Conservation (phyloP, 495 filamentous ascomycete species). For the Aspergillus hancockii region DNA sequence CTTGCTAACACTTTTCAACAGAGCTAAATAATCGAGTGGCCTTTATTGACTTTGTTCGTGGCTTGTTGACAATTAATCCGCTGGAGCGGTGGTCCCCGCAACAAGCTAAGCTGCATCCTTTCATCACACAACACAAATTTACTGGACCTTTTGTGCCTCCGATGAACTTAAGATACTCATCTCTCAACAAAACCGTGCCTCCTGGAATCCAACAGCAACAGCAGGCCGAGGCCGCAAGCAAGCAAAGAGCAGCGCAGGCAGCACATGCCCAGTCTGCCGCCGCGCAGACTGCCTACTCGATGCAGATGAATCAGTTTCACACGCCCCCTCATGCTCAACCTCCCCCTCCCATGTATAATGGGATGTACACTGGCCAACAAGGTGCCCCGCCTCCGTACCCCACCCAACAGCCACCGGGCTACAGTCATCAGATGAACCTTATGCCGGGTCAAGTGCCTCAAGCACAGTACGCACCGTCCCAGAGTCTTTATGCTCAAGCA, state of each 20-base stretch:
- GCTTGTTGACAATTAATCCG: conserved; percentile 90
- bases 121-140: conserved; percentile 98
- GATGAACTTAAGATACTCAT: conserved; percentile 88
- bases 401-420: conserved; percentile 59
- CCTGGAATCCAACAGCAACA: conserved; percentile 98
- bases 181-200: conserved; percentile 80
- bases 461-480: conserved; percentile 64
- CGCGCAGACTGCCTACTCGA: conserved; percentile 52
- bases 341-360: conserved; percentile 73
- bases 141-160: conserved; percentile 96
- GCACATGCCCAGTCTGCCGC: conserved; percentile 63
- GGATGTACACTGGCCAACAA: conserved; percentile 75
- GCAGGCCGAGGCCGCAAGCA: conserved; percentile 86
- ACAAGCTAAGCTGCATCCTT: conserved; percentile 95
- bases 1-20: conserved; percentile 42
- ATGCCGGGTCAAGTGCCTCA: conserved; percentile 71
- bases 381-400: conserved; percentile 86
- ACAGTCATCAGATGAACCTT: conserved; percentile 73
- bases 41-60: conserved; percentile 99
- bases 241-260: conserved; percentile 70
- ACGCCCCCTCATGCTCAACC: conserved; percentile 49
- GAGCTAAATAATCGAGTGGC: conserved; percentile 97
- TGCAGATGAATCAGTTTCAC: conserved; percentile 62
- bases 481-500: conserved; percentile 84
- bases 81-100: conserved; percentile 97